A percentile compares a stretch with the other conserved stretches of the same genome.
Conservation (phyloP, 768 basidiomycete species). For the Filobasidium floriforme region DNA sequence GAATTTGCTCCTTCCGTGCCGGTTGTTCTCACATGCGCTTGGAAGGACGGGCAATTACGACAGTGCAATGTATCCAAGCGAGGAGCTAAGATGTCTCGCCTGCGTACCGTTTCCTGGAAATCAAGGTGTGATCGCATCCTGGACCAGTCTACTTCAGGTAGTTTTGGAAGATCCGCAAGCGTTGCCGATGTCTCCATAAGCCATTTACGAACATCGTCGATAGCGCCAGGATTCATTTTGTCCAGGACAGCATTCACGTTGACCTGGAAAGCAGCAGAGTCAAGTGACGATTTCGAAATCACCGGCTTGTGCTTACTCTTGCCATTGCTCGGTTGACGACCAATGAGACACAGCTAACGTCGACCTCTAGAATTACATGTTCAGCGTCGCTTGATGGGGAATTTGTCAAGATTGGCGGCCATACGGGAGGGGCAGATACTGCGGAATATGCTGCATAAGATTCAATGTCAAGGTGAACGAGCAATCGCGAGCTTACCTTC, state of each 20-base stretch:
- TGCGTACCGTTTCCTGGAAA: constrained; percentile 73
- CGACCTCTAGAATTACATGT: constrained; percentile 62
- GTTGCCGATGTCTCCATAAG: constrained; percentile 55
- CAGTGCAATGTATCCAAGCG: constrained; percentile 52
- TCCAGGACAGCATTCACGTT: constrained; percentile 63
- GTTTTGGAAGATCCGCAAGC: constrained; percentile 32
- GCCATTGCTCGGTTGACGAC: constrained; percentile 53
- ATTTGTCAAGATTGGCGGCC: constrained; percentile 58
- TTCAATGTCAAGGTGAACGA: no score
- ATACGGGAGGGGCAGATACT: constrained; percentile 57
- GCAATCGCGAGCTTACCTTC: no score
- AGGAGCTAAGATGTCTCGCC: constrained; percentile 52
- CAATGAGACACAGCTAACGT: constrained; percentile 65
- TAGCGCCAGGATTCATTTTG: constrained; percentile 58
- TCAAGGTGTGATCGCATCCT: constrained; percentile 68
- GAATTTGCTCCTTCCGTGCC: no score
- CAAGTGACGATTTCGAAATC: not conserved
- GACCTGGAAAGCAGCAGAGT: constrained; percentile 49
- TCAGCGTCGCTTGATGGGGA: constrained; percentile 52
- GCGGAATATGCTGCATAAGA: no score
- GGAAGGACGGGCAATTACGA: constrained; percentile 59
- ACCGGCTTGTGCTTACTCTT: constrained; percentile 58
- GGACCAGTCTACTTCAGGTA: constrained; percentile 79
- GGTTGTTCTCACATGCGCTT: constrained; percentile 59
- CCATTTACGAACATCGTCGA: constrained; percentile 51